Evolutionary conservation across 2,329 filamentous ascomycete species (phyloP), one percentile per base, ranked within the genome.

Genomic region (Monilinia fructicola): DNA sequence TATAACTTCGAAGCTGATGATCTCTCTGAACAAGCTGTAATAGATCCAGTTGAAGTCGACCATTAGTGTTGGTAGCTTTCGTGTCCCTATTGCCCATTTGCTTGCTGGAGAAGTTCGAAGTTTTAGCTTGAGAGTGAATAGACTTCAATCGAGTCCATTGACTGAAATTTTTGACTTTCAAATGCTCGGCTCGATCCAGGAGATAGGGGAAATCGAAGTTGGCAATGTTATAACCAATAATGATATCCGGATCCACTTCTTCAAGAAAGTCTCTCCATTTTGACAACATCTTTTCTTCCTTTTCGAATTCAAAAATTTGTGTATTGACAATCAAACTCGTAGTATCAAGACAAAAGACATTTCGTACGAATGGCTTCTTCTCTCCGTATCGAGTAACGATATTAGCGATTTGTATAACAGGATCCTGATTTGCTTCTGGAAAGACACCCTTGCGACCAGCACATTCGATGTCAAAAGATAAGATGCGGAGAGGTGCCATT

Each of bases 121-220:
- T 87, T 75, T 88, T 95, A 11, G 90, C 83, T 54, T 85, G 84
- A 0, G 94, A 96, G 68, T 82, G 84, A 4, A 89, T 81, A 61
- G 85, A 88, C 59, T 87, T 90, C 28, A 97, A 78, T 69, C 95
- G 87, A 28, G 93, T 89, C 92, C 92, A 97, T 77, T 90, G 94
- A 9, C 95, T 90, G 72, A 99, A 99, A 0, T 85, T 85, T 1
- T 78, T 78, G 48, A 92, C 87, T 74, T 95, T 96, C 38, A 99
- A 82, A 76, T 96, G 88, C 71, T 85, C 91, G 12, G 93, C 95
- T 55, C 95, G 87, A 66, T 97, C 91, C 14, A 99, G 83, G 0
- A 99, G 85, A 76, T 99, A 99, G 0, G 94, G 94, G 71, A 99
- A 98, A 81, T 99, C 95, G 79, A 99, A 99, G 80, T 99, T 99